Base-by-base conservation (phyloP, 352 stramenopile genomes). In the Thalassiosira sp. region DNA sequence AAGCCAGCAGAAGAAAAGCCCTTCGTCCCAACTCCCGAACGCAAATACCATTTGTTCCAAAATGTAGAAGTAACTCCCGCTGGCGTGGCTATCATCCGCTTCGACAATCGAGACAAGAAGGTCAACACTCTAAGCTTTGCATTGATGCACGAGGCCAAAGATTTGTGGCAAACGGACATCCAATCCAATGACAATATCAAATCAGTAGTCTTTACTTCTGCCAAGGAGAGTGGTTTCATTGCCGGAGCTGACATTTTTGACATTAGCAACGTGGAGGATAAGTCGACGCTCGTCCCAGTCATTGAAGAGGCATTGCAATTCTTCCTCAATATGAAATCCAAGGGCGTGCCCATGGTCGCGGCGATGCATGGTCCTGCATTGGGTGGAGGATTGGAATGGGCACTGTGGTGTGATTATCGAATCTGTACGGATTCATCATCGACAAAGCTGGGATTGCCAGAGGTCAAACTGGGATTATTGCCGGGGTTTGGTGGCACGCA, bases 401-500 rank as follows among this genome's bases (percentile, higher is more conserved):
- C 96, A 5, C 89, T 99, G 43, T 97, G 96, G 81, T 99, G 96
- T 82, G 95, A 98, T 85, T 99, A 98, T 87, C 94, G 96, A 60
- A 95, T 99, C 46, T 97, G 95, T 13, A 96, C 94, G 40, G 94
- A 97, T 68, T 95, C 86, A 56, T 92, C 94, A 45, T 98, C 98
- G 81, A 98, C 96, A 35, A 96, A 98, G 72, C 79, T 99, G 15
- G 95, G 95, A 15, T 78, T 99, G 24, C 96, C 97, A 0, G 97
- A 99, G 83, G 96, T 98, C 27, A 97, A 98, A 91, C 87, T 99
- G 22, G 97, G 96, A 27, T 74, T 99, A 18, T 82, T 99, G n/a
- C 97, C 97, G 0, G 97, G 97, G 5, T 97, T 97, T 58, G 97
- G 96, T n/a, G 97, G 97, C 45, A 99, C 96, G 2, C 96, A 99